Conservation (phyloP, 306 rosid species). For the Crataegus laevigata region DNA sequence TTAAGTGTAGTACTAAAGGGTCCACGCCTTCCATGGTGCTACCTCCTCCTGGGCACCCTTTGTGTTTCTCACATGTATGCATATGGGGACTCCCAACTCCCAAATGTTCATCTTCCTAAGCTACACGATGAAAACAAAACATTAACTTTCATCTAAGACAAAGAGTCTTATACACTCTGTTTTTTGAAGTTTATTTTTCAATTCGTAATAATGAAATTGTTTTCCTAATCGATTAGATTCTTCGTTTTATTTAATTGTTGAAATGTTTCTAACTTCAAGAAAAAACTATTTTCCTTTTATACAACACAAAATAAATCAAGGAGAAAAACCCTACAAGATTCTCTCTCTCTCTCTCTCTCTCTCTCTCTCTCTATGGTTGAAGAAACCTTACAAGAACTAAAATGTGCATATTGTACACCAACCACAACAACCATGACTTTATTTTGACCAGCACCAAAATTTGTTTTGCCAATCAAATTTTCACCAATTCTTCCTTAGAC, state of each 20-base stretch:
- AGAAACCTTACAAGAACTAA: background rate
- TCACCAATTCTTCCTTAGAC: background rate
- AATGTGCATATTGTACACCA: constrained; percentile 26
- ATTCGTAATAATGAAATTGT: no score
- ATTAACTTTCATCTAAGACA: background rate
- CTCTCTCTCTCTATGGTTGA: no score
- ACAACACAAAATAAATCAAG: background rate
- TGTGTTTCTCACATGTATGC: constrained; percentile 55
- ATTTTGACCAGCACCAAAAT: constrained; percentile 45
- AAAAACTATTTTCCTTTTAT: background rate
- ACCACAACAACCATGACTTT: constrained; percentile 47
- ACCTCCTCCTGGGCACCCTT: constrained; percentile 5
- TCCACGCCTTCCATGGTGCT: constrained; percentile 12
- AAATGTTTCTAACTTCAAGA: no score
- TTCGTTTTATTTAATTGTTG: no score
- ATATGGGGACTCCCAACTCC: constrained; percentile 39
- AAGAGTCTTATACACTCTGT: background rate
- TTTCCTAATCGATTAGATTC: no score
- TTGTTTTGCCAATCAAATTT: constrained; percentile 36
- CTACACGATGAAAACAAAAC: constrained; percentile 30
- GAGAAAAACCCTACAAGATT: background rate
- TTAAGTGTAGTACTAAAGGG: constrained; percentile 10
- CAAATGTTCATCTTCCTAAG: constrained; percentile 15
- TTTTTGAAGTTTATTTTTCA: no score
- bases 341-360: no score